Conservation (phyloP, 805 yeast species). For the Candida vaughaniae region DNA sequence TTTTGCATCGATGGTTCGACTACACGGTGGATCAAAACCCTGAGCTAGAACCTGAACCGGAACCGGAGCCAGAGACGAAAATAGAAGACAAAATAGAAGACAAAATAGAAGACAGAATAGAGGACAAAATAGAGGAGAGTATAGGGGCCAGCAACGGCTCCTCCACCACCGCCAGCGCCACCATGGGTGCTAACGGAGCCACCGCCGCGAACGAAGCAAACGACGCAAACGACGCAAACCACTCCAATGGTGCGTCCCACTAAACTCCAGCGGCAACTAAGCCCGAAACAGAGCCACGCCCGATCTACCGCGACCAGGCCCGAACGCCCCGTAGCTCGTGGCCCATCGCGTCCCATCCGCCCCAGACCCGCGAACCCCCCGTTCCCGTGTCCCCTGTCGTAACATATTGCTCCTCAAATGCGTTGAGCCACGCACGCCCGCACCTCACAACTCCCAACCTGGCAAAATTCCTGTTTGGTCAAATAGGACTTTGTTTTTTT, state of each 20-base stretch:
- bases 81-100: neutral
- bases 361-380: too few species aligned
- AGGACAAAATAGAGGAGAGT: neutral
- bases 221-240: too few species aligned
- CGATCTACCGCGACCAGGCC: neutral
- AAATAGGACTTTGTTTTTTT: slow-evolving; percentile 8
- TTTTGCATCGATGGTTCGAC: slow-evolving; percentile 22
- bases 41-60: slow-evolving; percentile 10
- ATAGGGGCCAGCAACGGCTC: too few species aligned
- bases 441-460: slow-evolving; percentile 3
- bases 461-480: slow-evolving; percentile 9
- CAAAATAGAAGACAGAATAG: neutral
- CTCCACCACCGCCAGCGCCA: neutral
- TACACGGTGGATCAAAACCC: slow-evolving; percentile 17
- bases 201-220: neutral
- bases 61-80: slow-evolving; percentile 6
- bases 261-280: too few species aligned
- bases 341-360: too few species aligned
- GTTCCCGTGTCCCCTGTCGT: too few species aligned
- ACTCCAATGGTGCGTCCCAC: too few species aligned
- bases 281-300: too few species aligned
- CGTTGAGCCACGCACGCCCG: slow-evolving; percentile 1
- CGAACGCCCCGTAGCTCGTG: too few species aligned
- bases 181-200: neutral
- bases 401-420: too few species aligned